Percentiles rank a stretch among this genome's conserved stretches.
Evolutionary conservation across 2,329 filamentous ascomycete species (phyloP).

Genomic region (Colletotrichum sp.): DNA sequence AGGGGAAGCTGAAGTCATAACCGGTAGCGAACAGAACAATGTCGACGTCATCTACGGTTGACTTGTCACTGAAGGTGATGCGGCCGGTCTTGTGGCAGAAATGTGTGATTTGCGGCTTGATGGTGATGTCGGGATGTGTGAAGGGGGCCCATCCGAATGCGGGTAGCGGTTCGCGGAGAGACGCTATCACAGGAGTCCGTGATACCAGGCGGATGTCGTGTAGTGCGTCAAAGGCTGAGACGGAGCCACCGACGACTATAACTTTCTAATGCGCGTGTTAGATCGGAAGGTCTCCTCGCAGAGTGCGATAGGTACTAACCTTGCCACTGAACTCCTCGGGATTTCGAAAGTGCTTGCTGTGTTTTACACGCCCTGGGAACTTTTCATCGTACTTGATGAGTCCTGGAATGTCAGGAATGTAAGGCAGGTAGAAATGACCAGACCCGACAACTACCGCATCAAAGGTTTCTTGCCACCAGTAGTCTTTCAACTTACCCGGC

Average conservation of each 20-base stretch:
- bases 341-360: neutral
- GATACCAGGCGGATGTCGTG: neutral
- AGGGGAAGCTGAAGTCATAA: neutral
- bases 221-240: neutral
- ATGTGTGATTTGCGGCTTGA: neutral
- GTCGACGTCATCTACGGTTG: neutral
- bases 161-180: neutral
- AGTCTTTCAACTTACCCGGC: accelerated
- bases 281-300: no score
- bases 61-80: neutral
- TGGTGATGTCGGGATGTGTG: neutral
- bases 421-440: neutral
- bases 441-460: neutral
- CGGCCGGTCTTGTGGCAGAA: neutral
- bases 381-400: neutral
- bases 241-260: neutral
- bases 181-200: neutral
- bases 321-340: neutral
- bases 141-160: neutral
- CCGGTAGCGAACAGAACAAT: neutral
- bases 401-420: neutral
- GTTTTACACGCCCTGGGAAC: neutral
- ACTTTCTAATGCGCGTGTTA: neutral
- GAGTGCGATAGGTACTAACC: neutral
- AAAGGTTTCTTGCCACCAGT: neutral